phyloP scores from a whole-genome alignment of 2,329 filamentous ascomycete genomes.

The Colletotrichum sp. region DNA sequence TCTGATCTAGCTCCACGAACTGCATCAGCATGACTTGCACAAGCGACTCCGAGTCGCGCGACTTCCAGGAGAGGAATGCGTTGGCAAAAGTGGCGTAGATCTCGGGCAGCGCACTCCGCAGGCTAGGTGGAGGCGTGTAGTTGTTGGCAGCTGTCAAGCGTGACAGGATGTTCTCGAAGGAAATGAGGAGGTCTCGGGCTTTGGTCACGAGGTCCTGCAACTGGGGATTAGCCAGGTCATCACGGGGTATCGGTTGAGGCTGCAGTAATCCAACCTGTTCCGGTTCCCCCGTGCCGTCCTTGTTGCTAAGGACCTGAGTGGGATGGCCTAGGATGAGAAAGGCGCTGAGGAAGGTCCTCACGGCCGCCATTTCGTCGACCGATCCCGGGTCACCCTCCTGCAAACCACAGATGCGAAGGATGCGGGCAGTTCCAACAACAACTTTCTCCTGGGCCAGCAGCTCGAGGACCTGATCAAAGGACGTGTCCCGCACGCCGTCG shows the following conservation, averaged over 20 bases:
- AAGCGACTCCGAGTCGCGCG: slow-evolving; percentile 77
- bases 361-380: slow-evolving; percentile 71
- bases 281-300: slow-evolving; percentile 63
- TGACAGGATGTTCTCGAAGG: slow-evolving; percentile 76
- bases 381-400: slow-evolving; percentile 68
- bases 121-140: slow-evolving; percentile 67
- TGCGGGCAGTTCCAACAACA: slow-evolving; percentile 66
- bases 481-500: slow-evolving; percentile 71
- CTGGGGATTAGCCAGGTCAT: slow-evolving; percentile 65
- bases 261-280: slow-evolving; percentile 57
- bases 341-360: slow-evolving; percentile 79
- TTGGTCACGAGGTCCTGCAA: slow-evolving; percentile 77
- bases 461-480: slow-evolving; percentile 76
- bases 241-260: slow-evolving; percentile 49
- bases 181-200: slow-evolving; percentile 76
- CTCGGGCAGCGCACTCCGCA: slow-evolving; percentile 68
- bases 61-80: slow-evolving; percentile 85
- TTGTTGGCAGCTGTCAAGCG: slow-evolving; percentile 70
- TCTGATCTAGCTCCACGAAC: slow-evolving; percentile 83
- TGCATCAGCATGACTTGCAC: slow-evolving; percentile 87
- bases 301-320: slow-evolving; percentile 77
- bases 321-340: slow-evolving; percentile 83
- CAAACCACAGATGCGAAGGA: slow-evolving; percentile 74
- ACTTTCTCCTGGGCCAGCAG: slow-evolving; percentile 72
- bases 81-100: slow-evolving; percentile 77